Conservation (phyloP, 2,329 filamentous ascomycete genomes). For the Emergomyces pasteurianus region DNA sequence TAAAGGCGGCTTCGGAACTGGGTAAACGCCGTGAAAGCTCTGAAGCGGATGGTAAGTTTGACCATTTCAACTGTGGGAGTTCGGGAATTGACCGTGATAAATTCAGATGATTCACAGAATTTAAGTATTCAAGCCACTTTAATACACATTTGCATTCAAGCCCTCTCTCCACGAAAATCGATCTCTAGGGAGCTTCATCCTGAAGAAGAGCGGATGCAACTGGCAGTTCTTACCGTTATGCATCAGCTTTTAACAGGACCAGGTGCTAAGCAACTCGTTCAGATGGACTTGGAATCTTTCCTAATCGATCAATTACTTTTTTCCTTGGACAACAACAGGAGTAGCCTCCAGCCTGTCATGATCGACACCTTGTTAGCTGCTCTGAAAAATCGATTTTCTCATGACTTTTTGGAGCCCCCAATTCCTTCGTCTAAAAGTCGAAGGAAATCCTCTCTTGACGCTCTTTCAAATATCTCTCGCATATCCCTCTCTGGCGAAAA, state of each 20-base stretch:
- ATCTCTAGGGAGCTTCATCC: constrained; percentile 11
- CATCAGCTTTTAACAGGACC: constrained; percentile 34
- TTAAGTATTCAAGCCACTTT: constrained; percentile 15
- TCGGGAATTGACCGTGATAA: neutral
- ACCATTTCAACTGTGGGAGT: neutral
- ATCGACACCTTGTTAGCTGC: constrained; percentile 66
- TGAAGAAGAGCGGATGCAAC: constrained; percentile 55
- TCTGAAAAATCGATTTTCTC: constrained; percentile 48
- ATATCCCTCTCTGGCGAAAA: constrained; percentile 36
- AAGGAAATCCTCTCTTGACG: constrained; percentile 28
- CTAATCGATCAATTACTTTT: constrained; percentile 57
- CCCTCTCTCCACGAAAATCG: constrained; percentile 3
- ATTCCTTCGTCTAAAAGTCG: constrained; percentile 23
- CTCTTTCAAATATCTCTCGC: constrained; percentile 29
- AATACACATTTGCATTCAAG: constrained; percentile 7
- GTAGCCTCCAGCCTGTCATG: constrained; percentile 62
- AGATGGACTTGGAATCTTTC: constrained; percentile 51
- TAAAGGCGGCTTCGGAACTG: constrained; percentile 43
- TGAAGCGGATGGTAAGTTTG: constrained; percentile 44
- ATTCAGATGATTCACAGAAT: constrained; percentile 15
- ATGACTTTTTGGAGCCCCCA: constrained; percentile 22
- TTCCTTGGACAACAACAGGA: constrained; percentile 50
- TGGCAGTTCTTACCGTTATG: constrained; percentile 56
- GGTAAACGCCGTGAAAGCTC: constrained; percentile 30
- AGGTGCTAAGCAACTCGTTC: constrained; percentile 26